These are phyloP conservation scores for Aspergillus taichungensis DNA, from an alignment of 495 filamentous ascomycete genomes.

Conservation along the genomic window DNA sequence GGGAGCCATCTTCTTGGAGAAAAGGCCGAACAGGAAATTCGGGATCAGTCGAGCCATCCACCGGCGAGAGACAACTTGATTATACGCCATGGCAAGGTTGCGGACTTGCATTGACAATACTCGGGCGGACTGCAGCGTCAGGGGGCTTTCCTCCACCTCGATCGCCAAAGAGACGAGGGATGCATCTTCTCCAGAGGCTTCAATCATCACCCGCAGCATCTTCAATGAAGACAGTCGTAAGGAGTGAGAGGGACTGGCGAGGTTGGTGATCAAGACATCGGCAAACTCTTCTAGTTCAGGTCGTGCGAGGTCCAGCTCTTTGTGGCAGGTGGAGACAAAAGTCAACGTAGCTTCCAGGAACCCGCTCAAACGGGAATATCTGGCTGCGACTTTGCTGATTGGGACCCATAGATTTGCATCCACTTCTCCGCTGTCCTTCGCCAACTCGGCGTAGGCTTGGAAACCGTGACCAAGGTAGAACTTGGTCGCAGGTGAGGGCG, in stretches of 20 bases:
- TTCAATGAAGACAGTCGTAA: constrained; percentile 62
- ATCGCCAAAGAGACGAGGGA: constrained; percentile 43
- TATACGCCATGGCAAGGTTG: constrained; percentile 57
- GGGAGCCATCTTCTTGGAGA: constrained; percentile 72
- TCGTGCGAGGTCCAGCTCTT: constrained; percentile 32
- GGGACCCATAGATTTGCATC: constrained; percentile 47
- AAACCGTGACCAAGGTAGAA: constrained; percentile 40
- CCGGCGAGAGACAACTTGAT: constrained; percentile 39
- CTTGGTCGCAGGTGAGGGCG: constrained; percentile 6
- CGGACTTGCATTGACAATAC: constrained; percentile 76
- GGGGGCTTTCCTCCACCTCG: constrained; percentile 66
- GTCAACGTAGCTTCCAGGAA: constrained; percentile 59
- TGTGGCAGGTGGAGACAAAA: constrained; percentile 45
- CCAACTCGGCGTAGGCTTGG: constrained; percentile 37
- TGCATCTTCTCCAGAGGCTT: constrained; percentile 27
- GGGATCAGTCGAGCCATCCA: constrained; percentile 69
- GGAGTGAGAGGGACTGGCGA: constrained; percentile 61
- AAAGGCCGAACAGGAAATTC: constrained; percentile 78
- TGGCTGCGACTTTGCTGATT: constrained; percentile 51
- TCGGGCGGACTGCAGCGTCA: constrained; percentile 66
- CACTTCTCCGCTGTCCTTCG: constrained; percentile 20
- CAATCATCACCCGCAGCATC: constrained; percentile 42
- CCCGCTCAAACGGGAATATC: constrained; percentile 50
- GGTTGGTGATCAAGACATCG: constrained; percentile 55
- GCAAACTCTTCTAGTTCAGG: constrained; percentile 46